Evolutionary conservation across 257 asterid genomes (phyloP).

Genomic region (Coffea canephora): DNA sequence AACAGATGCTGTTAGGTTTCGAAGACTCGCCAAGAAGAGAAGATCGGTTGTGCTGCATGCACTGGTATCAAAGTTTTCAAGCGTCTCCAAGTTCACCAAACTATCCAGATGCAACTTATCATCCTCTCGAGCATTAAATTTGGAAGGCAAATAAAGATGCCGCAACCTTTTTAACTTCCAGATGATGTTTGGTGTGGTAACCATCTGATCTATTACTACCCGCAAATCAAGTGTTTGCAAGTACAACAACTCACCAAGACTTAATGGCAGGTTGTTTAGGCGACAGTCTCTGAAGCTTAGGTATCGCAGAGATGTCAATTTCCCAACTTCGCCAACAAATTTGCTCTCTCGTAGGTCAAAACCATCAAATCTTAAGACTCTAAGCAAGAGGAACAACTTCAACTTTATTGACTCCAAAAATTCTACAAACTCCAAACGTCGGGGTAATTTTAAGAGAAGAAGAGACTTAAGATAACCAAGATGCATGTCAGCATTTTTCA

Average conservation of each 20-base stretch:
- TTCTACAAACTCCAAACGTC: not conserved
- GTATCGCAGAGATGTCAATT: slow-evolving; percentile 24
- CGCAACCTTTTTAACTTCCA: slow-evolving; percentile 4
- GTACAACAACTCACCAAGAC: slow-evolving; percentile 1
- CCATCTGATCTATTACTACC: not conserved
- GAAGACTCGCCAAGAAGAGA: not conserved
- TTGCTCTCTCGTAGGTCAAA: slow-evolving; percentile 11
- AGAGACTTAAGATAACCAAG: not conserved
- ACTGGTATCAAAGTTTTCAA: slow-evolving; percentile 5
- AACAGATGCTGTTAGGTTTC: not conserved
- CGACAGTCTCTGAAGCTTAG: slow-evolving; percentile 13
- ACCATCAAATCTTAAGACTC: slow-evolving; percentile 30
- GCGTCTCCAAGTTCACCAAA: slow-evolving; percentile 16
- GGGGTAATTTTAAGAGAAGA: not conserved
- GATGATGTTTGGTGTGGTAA: slow-evolving; percentile 17
- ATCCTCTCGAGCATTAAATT: not conserved
- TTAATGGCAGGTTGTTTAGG: slow-evolving; percentile 8
- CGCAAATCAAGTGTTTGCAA: slow-evolving; percentile 26
- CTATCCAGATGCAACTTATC: slow-evolving; percentile 8
- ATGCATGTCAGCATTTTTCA: not conserved
- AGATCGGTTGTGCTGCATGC: slow-evolving; percentile 9
- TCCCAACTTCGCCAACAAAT: slow-evolving; percentile 28
- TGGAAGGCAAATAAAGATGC: slow-evolving; percentile 19
- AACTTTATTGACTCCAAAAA: not conserved
- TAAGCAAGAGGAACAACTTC: slow-evolving; percentile 18